phyloP scores from a whole-genome alignment of 1,284 basidiomycete species.

The Coriolopsis trogii region DNA sequence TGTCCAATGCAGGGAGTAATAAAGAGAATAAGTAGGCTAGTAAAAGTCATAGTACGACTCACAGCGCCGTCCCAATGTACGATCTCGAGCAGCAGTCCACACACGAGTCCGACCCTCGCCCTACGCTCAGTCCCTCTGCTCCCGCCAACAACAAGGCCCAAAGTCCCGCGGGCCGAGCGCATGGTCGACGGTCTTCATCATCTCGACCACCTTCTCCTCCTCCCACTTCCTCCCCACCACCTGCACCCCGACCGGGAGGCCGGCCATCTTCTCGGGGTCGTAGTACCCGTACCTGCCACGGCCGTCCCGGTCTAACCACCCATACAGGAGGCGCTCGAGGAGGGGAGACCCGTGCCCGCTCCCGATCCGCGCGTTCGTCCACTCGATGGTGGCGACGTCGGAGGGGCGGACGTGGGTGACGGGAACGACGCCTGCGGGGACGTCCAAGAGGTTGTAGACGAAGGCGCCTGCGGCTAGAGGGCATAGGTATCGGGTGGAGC shows the following conservation, averaged over 20 bases:
- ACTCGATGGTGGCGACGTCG: conserved; percentile 66
- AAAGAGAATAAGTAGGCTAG: too few species aligned
- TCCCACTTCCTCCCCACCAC: conserved; percentile 79
- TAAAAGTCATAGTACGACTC: too few species aligned
- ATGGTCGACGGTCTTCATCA: conserved; percentile 82
- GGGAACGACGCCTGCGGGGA: conserved; percentile 76
- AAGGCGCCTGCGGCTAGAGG: conserved; percentile 38
- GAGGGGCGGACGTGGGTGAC: conserved; percentile 75
- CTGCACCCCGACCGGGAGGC: conserved; percentile 86
- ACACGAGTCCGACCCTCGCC: too few species aligned
- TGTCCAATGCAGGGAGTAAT: too few species aligned
- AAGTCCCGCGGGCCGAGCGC: conserved; percentile 37
- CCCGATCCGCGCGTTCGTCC: conserved; percentile 42
- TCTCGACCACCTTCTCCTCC: conserved; percentile 83
- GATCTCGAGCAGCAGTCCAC: too few species aligned
- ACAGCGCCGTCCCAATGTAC: too few species aligned
- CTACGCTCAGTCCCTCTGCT: conserved; percentile 31
- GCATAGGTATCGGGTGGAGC: neutral
- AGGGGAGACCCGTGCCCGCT: conserved; percentile 50
- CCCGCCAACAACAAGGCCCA: conserved; percentile 43
- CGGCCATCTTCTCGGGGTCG: conserved; percentile 71
- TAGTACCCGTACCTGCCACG: conserved; percentile 50
- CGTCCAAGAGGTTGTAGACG: conserved; percentile 78
- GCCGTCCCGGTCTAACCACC: conserved; percentile 31
- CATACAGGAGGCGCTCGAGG: conserved; percentile 64